These are phyloP conservation scores for Pilatotrama ljubarskyi DNA, from an alignment of 768 basidiomycete species.

Conservation along the genomic window DNA sequence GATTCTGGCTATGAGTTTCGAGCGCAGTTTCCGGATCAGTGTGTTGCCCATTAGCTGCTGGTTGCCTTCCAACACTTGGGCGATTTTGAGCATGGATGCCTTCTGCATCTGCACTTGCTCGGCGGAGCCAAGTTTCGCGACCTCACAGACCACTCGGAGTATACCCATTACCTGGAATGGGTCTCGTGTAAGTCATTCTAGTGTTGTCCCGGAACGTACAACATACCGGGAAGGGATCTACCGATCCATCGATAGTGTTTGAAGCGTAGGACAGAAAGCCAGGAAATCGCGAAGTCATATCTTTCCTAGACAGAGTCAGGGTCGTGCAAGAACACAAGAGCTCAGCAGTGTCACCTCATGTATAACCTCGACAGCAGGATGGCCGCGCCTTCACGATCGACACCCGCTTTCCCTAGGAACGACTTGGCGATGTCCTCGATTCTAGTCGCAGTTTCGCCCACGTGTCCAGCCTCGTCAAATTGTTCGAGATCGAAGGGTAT, in stretches of 20 bases:
- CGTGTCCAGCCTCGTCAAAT: slow-evolving; percentile 65
- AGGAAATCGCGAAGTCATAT: slow-evolving; percentile 50
- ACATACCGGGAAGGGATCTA: slow-evolving; percentile 55
- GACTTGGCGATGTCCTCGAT: slow-evolving; percentile 61
- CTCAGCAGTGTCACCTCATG: slow-evolving; percentile 54
- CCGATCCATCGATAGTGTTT: slow-evolving; percentile 37
- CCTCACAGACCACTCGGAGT: slow-evolving; percentile 69
- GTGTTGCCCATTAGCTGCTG: slow-evolving; percentile 54
- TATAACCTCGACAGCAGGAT: slow-evolving; percentile 81
- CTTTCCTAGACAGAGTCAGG: slow-evolving; percentile 47
- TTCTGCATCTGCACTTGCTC: slow-evolving; percentile 50
- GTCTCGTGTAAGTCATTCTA: not conserved
- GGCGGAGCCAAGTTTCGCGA: slow-evolving; percentile 61
- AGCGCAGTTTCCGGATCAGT: slow-evolving; percentile 63
- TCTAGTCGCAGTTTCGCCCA: slow-evolving; percentile 52
- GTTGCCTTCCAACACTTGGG: slow-evolving; percentile 42
- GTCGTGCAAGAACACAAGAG: not conserved
- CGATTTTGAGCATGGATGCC: slow-evolving; percentile 46
- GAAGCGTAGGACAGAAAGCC: slow-evolving; percentile 53
- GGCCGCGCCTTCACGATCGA: slow-evolving; percentile 84
- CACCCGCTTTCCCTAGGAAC: slow-evolving; percentile 66
- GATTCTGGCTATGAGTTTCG: slow-evolving; percentile 68
- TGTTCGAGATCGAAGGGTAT: slow-evolving; percentile 90
- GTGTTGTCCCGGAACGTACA: not conserved
- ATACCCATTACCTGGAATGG: slow-evolving; percentile 65